Conservation (phyloP, 441 rosid genomes). For the Erysimum pusillum region DNA sequence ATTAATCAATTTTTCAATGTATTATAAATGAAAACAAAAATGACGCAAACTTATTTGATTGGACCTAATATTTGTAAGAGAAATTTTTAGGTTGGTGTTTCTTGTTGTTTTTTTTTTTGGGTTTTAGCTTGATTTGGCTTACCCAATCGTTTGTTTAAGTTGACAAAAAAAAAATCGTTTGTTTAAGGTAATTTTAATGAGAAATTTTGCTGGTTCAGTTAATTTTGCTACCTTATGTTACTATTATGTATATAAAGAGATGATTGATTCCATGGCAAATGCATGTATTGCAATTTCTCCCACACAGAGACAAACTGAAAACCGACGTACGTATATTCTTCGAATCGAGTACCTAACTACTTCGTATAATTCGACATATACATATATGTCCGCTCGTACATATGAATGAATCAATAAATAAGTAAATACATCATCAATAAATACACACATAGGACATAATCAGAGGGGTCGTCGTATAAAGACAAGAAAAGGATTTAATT, state of each 20-base stretch:
- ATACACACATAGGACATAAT: constrained; percentile 4
- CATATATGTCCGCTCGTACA: background rate
- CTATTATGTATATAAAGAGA: no score
- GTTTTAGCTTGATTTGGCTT: no score
- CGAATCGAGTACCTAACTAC: constrained; percentile 9
- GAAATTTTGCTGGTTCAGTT: no score
- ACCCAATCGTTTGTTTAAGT: no score
- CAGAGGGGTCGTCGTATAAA: constrained; percentile 37
- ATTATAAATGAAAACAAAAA: background rate
- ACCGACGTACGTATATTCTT: constrained; percentile 19
- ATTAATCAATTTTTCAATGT: background rate
- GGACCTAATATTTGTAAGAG: background rate
- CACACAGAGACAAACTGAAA: constrained; percentile 25
- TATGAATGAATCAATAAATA: background rate
- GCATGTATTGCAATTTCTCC: background rate
- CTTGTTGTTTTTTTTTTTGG: no score
- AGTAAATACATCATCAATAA: background rate
- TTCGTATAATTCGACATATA: constrained; percentile 25
- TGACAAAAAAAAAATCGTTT: no score
- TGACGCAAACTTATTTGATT: background rate
- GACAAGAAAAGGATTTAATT: constrained; percentile 34
- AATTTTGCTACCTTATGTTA: no score
- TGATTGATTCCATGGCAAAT: background rate
- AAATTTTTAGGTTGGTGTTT: no score
- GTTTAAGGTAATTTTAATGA: no score